Conservation (phyloP, 176 grass and related monocot species). For the Alloteropsis semialata region DNA sequence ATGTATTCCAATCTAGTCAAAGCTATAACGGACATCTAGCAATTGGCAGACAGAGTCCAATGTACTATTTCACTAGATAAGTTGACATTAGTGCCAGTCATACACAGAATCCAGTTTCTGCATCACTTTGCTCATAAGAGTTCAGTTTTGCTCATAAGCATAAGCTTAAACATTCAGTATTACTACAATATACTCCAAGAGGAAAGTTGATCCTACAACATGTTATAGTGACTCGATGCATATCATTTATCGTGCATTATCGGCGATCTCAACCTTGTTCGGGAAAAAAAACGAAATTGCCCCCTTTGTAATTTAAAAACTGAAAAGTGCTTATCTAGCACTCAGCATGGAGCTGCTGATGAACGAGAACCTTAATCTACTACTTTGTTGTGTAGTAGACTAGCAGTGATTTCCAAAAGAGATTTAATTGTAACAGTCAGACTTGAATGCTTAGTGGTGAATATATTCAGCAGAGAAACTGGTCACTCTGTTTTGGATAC, state of each 20-base stretch:
- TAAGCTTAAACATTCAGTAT: not conserved
- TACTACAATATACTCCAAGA: not conserved
- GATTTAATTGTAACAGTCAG: not conserved
- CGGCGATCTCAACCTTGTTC: no score
- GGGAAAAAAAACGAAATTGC: not conserved
- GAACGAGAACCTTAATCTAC: not conserved
- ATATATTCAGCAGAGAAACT: conserved; percentile 9
- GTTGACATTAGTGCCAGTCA: not conserved
- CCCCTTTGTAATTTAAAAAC: not conserved
- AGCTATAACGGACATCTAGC: not conserved
- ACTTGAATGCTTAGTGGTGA: conserved; percentile 11
- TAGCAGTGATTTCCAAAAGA: not conserved
- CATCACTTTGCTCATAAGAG: not conserved
- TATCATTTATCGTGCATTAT: not conserved
- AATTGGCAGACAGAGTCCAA: not conserved
- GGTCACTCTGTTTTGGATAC: not conserved
- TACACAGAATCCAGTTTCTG: not conserved
- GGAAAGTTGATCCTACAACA: conserved; percentile 1
- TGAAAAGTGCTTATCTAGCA: not conserved
- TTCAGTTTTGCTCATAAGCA: not conserved
- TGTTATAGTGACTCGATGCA: not conserved
- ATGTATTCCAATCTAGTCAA: not conserved
- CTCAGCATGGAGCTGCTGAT: not conserved
- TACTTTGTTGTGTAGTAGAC: not conserved
- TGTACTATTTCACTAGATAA: not conserved